Conservation (phyloP, 192 early-diverging fungal species). For the Backusella morwellensis region DNA sequence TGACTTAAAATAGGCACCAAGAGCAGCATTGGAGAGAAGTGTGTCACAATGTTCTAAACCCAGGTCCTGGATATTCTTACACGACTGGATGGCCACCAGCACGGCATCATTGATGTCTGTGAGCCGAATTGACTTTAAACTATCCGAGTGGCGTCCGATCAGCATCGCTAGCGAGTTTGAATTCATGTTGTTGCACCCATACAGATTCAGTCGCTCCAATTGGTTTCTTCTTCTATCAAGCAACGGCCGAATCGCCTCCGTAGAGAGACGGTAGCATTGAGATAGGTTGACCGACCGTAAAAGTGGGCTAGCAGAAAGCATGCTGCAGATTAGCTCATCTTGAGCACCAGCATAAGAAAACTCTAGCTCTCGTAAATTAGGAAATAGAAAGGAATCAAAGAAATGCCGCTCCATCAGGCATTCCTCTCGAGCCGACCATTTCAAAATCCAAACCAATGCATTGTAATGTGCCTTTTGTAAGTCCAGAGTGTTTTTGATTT, state of each 20-base stretch:
- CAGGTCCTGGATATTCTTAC: conserved; percentile 12
- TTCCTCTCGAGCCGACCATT: conserved; percentile 30
- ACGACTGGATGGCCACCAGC: conserved; percentile 22
- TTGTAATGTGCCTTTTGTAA: conserved; percentile 20
- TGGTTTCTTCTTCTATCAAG: conserved; percentile 10
- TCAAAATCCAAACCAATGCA: conserved; percentile 18
- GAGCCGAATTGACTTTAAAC: conserved; percentile 16
- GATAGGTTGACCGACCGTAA: conserved; percentile 30
- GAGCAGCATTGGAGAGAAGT: conserved; percentile 15
- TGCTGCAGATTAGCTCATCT: conserved; percentile 13
- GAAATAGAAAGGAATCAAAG: conserved; percentile 29
- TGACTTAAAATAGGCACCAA: conserved; percentile 14
- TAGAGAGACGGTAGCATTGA: conserved; percentile 32
- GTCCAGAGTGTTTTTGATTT: conserved; percentile 33
- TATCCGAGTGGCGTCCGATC: conserved; percentile 17
- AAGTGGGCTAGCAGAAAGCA: conserved; percentile 16
- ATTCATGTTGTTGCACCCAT: conserved; percentile 34
- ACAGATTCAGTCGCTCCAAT: conserved; percentile 23
- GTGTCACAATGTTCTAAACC: conserved; percentile 34
- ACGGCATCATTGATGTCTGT: conserved; percentile 33
- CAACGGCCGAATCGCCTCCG: conserved; percentile 29
- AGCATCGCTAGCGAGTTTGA: conserved; percentile 7
- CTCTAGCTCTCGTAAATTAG: conserved; percentile 17
- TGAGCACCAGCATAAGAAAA: conserved; percentile 34
- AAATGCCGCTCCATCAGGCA: conserved; percentile 25